Base-by-base conservation (phyloP, 768 basidiomycete genomes). In the Glaciozyma martinii region DNA sequence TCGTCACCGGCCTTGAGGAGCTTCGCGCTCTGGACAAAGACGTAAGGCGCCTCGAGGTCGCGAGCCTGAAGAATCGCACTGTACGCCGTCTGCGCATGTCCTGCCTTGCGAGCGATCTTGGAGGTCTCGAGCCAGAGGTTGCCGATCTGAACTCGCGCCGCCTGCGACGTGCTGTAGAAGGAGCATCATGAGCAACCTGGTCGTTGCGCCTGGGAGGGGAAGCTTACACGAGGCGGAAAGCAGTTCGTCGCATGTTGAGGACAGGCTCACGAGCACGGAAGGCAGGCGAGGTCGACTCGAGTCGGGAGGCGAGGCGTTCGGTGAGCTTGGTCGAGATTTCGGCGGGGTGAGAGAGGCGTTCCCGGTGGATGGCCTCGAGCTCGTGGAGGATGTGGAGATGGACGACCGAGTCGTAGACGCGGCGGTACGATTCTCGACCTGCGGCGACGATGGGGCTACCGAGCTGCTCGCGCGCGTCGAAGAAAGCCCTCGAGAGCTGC, bases 51-150 rank as follows among this genome's bases (percentile, higher is more conserved):
- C 27, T 83, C 80, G 72, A 89, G 86, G 62, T 85, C 83, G 42
- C 70, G 66, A 0, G 92, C 90, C 77, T 99, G 95, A 0, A 99
- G 81, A 68, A 88, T 84, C 9, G 95, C 92, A 73, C 89, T 95
- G 75, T 98, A 99, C 3, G 95, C 91, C 0, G 94, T 97, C 78
- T 97, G 94, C 80, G 84, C 86, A 75, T 98, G 92, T 0, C 90
- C 88, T 5, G 92, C 89, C 75, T 97, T 99, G 42, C 95, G 81
- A 42, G 95, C 95, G 62, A 92, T 91, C 75, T 93, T 97, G n/a
- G 93, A 87, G 65, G 87, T 97, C 32, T 83, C 80, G 18, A 98
- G 81, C 95, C 95, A 99, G 1, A 90, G 85, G 55, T 82, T 81
- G 5, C 90, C 87, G 44, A 93, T 85, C 29, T 64, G 42, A 18